Evolutionary conservation across 345 rosid genomes (phyloP).

Genomic region (Citropsis articulata): DNA sequence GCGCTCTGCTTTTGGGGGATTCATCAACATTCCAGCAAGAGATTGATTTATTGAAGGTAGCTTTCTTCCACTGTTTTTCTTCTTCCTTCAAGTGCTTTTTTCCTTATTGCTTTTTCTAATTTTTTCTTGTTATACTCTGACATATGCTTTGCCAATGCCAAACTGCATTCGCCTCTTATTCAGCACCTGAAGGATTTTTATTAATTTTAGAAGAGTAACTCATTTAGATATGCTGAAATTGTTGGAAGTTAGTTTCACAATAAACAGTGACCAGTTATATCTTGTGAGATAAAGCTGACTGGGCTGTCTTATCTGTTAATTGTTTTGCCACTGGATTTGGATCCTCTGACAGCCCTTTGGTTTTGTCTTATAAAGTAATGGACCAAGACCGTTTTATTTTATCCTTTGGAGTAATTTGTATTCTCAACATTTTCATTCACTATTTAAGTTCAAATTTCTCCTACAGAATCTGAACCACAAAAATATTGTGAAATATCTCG

Average conservation of each 20-base stretch:
- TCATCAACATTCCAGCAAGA: slow-evolving; percentile 73
- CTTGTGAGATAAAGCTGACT: neutral
- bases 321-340: neutral
- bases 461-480: slow-evolving; percentile 94
- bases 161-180: neutral
- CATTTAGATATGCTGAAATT: neutral
- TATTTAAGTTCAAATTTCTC: slow-evolving; percentile 12
- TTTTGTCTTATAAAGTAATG: neutral
- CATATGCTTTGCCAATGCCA: neutral
- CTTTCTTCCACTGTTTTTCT: neutral
- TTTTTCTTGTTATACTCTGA: neutral
- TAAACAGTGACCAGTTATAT: neutral
- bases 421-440: slow-evolving; percentile 11
- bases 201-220: neutral
- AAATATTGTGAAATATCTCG: slow-evolving; percentile 97
- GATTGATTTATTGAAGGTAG: slow-evolving; percentile 95
- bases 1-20: slow-evolving; percentile 21
- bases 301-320: neutral
- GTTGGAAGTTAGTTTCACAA: neutral
- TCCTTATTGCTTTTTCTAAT: neutral
- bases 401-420: neutral
- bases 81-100: neutral
- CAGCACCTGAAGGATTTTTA: neutral
- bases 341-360: neutral
- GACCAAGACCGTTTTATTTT: neutral